Evolutionary conservation across 2,329 filamentous ascomycete species (phyloP).

Genomic region (Sporothrix pseudoabietina): DNA sequence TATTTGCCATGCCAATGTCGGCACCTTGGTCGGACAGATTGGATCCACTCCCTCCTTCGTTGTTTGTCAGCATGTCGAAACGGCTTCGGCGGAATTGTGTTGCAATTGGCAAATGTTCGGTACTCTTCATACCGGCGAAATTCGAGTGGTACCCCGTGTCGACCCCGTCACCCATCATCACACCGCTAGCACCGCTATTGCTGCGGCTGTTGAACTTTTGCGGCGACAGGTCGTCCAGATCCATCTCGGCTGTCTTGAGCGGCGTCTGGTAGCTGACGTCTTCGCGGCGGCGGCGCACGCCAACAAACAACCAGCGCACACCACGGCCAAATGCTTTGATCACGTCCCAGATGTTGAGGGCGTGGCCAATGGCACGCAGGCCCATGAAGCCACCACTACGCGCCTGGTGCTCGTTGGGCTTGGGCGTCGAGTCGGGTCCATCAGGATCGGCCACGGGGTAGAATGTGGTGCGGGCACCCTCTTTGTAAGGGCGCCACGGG

Average conservation of each 20-base stretch:
- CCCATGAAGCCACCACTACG: conserved; percentile 69
- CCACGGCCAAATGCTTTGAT: conserved; percentile 77
- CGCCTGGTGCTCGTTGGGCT: conserved; percentile 48
- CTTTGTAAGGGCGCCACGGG: conserved; percentile 69
- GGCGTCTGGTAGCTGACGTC: conserved; percentile 52
- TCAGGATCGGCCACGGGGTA: conserved; percentile 52
- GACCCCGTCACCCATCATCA: conserved; percentile 28
- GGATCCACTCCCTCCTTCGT: not conserved
- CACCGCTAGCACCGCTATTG: not conserved
- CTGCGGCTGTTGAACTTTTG: conserved; percentile 17
- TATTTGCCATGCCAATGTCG: not conserved
- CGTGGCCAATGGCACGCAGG: conserved; percentile 66
- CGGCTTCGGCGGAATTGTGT: conserved; percentile 43
- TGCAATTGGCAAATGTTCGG: conserved; percentile 47
- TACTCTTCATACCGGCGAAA: conserved; percentile 40
- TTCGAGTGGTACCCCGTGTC: conserved; percentile 33
- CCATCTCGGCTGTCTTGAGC: conserved; percentile 39
- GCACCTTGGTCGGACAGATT: not conserved
- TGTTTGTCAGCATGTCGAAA: conserved; percentile 34
- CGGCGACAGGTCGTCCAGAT: conserved; percentile 44
- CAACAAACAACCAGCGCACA: conserved; percentile 78
- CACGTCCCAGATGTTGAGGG: conserved; percentile 81
- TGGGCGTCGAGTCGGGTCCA: conserved; percentile 45
- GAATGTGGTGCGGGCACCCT: conserved; percentile 47
- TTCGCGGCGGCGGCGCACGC: conserved; percentile 61